Evolutionary conservation across 2,329 filamentous ascomycete species (phyloP).

Genomic region (Penicillium sp.): DNA sequence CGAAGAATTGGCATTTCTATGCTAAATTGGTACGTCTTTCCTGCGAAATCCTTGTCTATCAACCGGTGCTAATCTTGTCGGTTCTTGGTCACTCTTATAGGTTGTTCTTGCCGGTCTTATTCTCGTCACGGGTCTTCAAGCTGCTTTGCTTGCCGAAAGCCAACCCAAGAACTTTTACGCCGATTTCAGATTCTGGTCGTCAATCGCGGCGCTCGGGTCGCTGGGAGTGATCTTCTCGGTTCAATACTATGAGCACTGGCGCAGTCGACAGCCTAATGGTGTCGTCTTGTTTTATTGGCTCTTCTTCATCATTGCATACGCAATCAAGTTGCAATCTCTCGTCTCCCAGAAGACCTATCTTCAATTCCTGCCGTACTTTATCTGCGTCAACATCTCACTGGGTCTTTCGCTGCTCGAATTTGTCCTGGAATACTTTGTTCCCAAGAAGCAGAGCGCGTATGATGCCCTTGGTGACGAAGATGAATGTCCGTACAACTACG

Average conservation of each 20-base stretch:
- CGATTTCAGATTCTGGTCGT: conserved; percentile 84
- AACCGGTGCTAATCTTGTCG: neutral
- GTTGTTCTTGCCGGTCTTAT: conserved; percentile 62
- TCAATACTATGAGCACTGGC: conserved; percentile 80
- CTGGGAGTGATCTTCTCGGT: conserved; percentile 68
- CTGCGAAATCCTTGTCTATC: neutral
- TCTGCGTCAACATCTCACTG: conserved; percentile 66
- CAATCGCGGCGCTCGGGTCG: conserved; percentile 64
- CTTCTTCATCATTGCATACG: conserved; percentile 69
- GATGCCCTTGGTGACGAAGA: conserved; percentile 60
- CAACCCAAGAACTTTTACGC: conserved; percentile 65
- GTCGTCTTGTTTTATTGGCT: conserved; percentile 91
- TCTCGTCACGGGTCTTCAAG: conserved; percentile 63
- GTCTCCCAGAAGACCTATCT: conserved; percentile 69
- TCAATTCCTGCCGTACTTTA: conserved; percentile 65
- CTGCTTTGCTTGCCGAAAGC: conserved; percentile 66
- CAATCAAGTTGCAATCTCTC: conserved; percentile 79
- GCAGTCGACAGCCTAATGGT: conserved; percentile 77
- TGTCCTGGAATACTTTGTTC: conserved; percentile 75
- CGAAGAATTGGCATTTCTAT: conserved; percentile 90
- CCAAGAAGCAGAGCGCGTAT: conserved; percentile 67
- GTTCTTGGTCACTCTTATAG: conserved; percentile 33
- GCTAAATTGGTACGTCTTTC: conserved; percentile 66
- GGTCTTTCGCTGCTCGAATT: conserved; percentile 67
- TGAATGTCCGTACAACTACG: conserved; percentile 75